Evolutionary conservation across 164 flowering plant genomes (phyloP), one percentile per base, ranked within the genome.

Genomic region (Aristolochia contorta): DNA sequence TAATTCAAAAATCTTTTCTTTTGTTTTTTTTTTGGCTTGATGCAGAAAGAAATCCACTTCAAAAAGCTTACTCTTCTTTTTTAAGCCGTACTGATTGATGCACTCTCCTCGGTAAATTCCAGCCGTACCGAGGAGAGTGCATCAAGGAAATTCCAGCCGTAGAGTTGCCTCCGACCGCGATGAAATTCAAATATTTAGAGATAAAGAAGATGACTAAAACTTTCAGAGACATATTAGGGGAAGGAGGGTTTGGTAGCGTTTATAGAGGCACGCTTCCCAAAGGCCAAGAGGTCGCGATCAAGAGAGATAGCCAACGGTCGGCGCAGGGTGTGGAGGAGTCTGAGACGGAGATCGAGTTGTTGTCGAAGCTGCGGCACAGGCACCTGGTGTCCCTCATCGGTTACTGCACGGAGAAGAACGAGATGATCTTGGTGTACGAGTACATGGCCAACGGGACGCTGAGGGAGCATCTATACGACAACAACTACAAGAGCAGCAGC

Each of bases 81-180:
- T 20, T 20, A 50, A 50, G 54, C 21, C n/a, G 54, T n/a, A n/a
- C n/a, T n/a, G n/a, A n/a, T n/a, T n/a, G n/a, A n/a, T n/a, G n/a
- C n/a, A n/a, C n/a, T n/a, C n/a, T n/a, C n/a, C n/a, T n/a, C n/a
- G n/a, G n/a, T n/a, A n/a, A n/a, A n/a, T n/a, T n/a, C n/a, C n/a
- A n/a, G n/a, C n/a, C n/a, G n/a, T n/a, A n/a, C n/a, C 22, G 21
- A 50, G 21, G 54, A 19, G 3, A n/a, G 21, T 20, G 6, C n/a
- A n/a, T n/a, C 4, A 50, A 16, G 21, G 54, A 19, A 50, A 10
- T 50, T 19, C 3, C 54, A n/a, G 54, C 49, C 89, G 82, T 65
- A 96, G 85, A 78, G 82, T 91, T 27, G 89, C 67, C 86, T 82
- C 62, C 96, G 97, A n/a, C n/a, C n/a, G n/a, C n/a, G n/a, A n/a